A percentile compares a stretch with the other conserved stretches of the same genome.
Conservation (phyloP, 2,329 filamentous ascomycete genomes). For the Fusarium guadeloupense region DNA sequence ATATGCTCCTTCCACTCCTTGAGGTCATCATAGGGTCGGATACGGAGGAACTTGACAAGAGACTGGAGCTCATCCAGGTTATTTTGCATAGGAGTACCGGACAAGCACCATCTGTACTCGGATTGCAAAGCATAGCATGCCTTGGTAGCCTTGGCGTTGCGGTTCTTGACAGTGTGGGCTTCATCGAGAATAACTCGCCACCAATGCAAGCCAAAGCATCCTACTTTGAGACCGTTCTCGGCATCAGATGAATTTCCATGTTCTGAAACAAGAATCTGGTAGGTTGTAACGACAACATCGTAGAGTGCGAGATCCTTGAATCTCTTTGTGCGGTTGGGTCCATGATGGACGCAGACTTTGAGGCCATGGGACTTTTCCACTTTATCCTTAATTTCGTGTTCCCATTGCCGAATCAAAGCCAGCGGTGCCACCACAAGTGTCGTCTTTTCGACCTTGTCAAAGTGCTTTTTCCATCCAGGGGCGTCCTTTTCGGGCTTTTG, state of each 20-base stretch:
- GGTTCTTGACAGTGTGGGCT: slow-evolving; percentile 98
- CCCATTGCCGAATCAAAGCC: slow-evolving; percentile 97
- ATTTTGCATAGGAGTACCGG: slow-evolving; percentile 97
- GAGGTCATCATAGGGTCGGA: slow-evolving; percentile 89
- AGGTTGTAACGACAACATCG: slow-evolving; percentile 97
- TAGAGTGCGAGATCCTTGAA: slow-evolving; percentile 81
- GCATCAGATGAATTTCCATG: slow-evolving; percentile 74
- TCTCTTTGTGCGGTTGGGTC: slow-evolving; percentile 82
- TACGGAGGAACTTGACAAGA: slow-evolving; percentile 89
- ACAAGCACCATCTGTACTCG: slow-evolving; percentile 95
- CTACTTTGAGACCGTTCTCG: slow-evolving; percentile 72
- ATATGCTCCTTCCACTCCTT: slow-evolving; percentile 92
- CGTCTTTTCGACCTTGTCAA: slow-evolving; percentile 74
- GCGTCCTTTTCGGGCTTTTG: slow-evolving; percentile 69
- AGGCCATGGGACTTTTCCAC: slow-evolving; percentile 75
- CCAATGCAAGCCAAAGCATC: slow-evolving; percentile 93
- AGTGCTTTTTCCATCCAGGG: slow-evolving; percentile 73
- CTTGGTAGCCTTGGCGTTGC: slow-evolving; percentile 93
- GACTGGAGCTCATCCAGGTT: slow-evolving; percentile 97
- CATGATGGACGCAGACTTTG: slow-evolving; percentile 90
- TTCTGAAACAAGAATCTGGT: slow-evolving; percentile 93
- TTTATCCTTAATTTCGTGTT: slow-evolving; percentile 88
- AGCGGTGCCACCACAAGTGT: slow-evolving; percentile 94
- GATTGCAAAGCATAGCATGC: slow-evolving; percentile 86
- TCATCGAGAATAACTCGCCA: slow-evolving; percentile 96